A percentile compares a stretch with the other conserved stretches of the same genome.
phyloP scores from a whole-genome alignment of 352 stramenopile species.

The Elongisporangium senticosum region DNA sequence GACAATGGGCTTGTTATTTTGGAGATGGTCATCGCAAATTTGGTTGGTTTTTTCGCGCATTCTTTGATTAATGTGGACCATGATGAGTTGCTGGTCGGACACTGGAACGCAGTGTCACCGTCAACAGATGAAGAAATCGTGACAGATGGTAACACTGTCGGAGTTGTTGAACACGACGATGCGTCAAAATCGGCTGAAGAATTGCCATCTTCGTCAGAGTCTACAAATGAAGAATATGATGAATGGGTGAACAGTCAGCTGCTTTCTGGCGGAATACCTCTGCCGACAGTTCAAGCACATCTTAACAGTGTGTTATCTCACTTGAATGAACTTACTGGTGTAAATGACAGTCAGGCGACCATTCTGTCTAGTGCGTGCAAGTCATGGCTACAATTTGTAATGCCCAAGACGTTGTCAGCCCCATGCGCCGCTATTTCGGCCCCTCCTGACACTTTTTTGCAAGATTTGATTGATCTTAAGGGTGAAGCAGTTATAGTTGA shows the following conservation, averaged over 20 bases:
- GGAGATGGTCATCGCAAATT: constrained; percentile 69
- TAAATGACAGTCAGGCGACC: constrained; percentile 12
- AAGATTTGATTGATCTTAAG: constrained; percentile 60
- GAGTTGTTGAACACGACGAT: constrained; percentile 16
- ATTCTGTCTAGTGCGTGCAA: constrained; percentile 44
- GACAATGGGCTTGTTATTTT: constrained; percentile 59
- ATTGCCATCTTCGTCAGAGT: constrained; percentile 38
- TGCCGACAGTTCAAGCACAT: constrained; percentile 51
- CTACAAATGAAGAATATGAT: constrained; percentile 74
- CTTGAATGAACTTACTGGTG: constrained; percentile 39
- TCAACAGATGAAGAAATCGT: constrained; percentile 32
- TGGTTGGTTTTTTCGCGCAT: constrained; percentile 72
- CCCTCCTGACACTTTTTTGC: constrained; percentile 41
- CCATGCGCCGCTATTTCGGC: constrained; percentile 9
- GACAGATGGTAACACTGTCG: constrained; percentile 14
- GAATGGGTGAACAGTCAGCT: constrained; percentile 73
- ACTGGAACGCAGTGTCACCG: constrained; percentile 13
- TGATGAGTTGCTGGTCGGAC: constrained; percentile 54
- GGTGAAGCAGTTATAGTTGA: constrained; percentile 57
- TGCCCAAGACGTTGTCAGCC: constrained; percentile 42
- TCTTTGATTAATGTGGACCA: constrained; percentile 50
- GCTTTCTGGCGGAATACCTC: constrained; percentile 66
- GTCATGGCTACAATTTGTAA: constrained; percentile 55
- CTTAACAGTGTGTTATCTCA: constrained; percentile 50
- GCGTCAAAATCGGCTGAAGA: constrained; percentile 19